Conservation (phyloP, 257 asterid genomes). For the Leonotis leonurus region DNA sequence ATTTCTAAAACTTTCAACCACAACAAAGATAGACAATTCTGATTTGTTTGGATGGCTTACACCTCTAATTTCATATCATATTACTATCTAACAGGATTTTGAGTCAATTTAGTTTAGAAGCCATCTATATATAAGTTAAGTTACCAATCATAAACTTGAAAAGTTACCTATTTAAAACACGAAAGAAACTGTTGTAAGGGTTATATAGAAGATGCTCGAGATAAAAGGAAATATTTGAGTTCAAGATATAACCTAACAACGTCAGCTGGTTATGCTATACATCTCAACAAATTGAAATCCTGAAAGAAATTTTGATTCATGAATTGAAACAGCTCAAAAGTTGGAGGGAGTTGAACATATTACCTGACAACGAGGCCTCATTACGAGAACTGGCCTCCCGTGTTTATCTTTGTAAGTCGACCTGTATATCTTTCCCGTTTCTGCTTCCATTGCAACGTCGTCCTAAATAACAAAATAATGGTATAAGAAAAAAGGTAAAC, state of each 20-base stretch:
- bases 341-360: not conserved
- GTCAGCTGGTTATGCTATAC: too few relatives aligned
- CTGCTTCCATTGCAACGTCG: constrained; percentile 16
- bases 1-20: not conserved
- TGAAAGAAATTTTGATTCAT: not conserved
- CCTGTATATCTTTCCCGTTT: constrained; percentile 74
- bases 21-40: not conserved
- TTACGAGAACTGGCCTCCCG: constrained; percentile 91
- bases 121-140: too few relatives aligned
- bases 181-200: too few relatives aligned
- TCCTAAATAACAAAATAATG: not conserved
- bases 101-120: not conserved
- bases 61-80: not conserved
- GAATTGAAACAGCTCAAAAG: not conserved
- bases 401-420: constrained; percentile 64
- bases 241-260: too few relatives aligned
- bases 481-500: not conserved
- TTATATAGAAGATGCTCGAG: not conserved
- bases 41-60: not conserved
- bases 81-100: not conserved
- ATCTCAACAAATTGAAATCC: not conserved
- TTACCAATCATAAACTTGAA: not conserved
- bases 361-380: constrained; percentile 96
- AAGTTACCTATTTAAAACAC: not conserved
- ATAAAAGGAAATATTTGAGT: too few relatives aligned